phyloP scores from a whole-genome alignment of 208 protist species.

The Leishmania tropica region DNA sequence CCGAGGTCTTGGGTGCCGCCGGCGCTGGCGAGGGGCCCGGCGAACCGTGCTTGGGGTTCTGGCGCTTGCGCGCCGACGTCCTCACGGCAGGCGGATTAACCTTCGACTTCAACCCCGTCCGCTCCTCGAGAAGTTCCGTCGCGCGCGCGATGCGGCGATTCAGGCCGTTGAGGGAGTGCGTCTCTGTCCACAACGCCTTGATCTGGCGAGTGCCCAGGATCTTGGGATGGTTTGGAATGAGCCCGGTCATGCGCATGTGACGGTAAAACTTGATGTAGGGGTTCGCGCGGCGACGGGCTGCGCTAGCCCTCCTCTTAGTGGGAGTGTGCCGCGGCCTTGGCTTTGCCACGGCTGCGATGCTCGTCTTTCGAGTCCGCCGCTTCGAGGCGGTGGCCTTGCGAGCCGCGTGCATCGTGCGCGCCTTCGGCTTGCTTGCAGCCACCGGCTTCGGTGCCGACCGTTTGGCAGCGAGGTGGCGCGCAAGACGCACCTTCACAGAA shows the following conservation, averaged over 20 bases:
- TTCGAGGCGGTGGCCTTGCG: neutral
- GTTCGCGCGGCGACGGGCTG: constrained; percentile 9
- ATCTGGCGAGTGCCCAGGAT: constrained; percentile 34
- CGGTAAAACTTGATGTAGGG: constrained; percentile 53
- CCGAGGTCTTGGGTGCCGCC: neutral
- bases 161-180: constrained; percentile 32
- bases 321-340: neutral
- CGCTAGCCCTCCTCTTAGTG: constrained; percentile 8
- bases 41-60: neutral
- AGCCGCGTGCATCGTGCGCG: neutral
- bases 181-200: constrained; percentile 42
- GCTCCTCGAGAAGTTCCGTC: constrained; percentile 22
- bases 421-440: constrained; percentile 6
- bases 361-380: no score
- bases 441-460: neutral
- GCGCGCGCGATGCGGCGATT: constrained; percentile 30
- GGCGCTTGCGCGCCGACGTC: neutral
- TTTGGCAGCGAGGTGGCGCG: neutral
- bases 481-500: neutral
- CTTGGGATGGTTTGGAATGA: constrained; percentile 40
- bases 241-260: constrained; percentile 43
- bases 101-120: constrained; percentile 18
- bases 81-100: neutral
- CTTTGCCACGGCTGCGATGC: neutral
- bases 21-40: neutral